Evolutionary conservation across 2,329 filamentous ascomycete genomes (phyloP), one percentile per base, ranked within the genome.

Genomic region (Pseudocercospora musae): DNA sequence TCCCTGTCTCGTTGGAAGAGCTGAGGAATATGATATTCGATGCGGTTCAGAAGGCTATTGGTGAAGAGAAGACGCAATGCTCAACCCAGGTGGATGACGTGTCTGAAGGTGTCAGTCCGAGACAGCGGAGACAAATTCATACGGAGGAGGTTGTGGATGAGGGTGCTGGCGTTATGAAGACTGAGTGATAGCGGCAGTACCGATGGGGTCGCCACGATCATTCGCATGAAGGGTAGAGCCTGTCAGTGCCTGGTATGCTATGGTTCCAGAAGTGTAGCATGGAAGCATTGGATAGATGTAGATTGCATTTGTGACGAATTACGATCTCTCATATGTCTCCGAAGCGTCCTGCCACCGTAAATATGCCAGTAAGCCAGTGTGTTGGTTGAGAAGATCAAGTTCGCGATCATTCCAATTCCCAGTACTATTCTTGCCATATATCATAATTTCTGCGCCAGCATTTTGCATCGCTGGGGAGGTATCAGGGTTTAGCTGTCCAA

Each of bases 1-100:
- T 67, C 6, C 60, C 62, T 15, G 33, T 69, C 37, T 64, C 66
- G 13, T 64, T 68, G 46, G 66, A 66, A 18, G 67, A 70, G 61
- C 52, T 69, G 59, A 57, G 64, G 46, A 58, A 49, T 31, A 65
- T 69, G 62, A 67, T 69, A 20, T 67, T 59, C 31, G 62, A 67
- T 57, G 61, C 59, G 27, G 60, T 63, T 50, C 60, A 62, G 56
- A 57, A 67, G 60, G 33, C 67, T 15, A 56, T 69, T 21, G 53
- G 46, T 23, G 56, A 37, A 9, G 29, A n/a, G n/a, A 57, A 58
- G 29, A 49, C n/a, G 29, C 20, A 8, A 21, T 11, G 44, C 10
- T 33, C 52, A 9, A 52, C 31, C 13, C 52, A 58, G 48, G 57
- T 44, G 55, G 53, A 52, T 57, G 46, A 46, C 18, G 1, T 21